Conservation (phyloP, 2,329 filamentous ascomycete genomes). For the Triangularia verruculosa region DNA sequence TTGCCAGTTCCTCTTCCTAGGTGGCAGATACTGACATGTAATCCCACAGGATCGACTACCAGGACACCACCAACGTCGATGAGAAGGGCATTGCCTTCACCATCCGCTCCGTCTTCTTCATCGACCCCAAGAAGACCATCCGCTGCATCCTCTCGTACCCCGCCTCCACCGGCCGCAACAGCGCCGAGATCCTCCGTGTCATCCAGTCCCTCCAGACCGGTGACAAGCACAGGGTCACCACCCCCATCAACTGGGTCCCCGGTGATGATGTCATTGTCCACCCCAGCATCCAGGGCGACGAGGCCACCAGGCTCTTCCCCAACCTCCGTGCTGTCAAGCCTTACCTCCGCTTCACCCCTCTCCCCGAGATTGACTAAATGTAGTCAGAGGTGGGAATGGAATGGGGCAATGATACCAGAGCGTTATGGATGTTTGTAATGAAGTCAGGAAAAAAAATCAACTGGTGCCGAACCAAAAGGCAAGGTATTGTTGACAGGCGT, state of each 20-base stretch:
- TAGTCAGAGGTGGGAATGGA: background rate
- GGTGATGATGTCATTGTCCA: slow-evolving; percentile 93
- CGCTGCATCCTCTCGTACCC: slow-evolving; percentile 91
- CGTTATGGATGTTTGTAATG: background rate
- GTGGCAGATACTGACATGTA: background rate
- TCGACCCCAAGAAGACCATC: slow-evolving; percentile 92
- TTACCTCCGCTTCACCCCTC: slow-evolving; percentile 70
- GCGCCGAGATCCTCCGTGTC: slow-evolving; percentile 73
- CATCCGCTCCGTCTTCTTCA: slow-evolving; percentile 91
- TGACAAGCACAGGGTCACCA: slow-evolving; percentile 84
- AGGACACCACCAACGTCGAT: slow-evolving; percentile 78
- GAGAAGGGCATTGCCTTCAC: slow-evolving; percentile 84
- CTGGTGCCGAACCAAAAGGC: background rate
- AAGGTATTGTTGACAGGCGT: background rate
- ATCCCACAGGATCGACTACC: slow-evolving; percentile 63
- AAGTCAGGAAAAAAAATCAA: background rate
- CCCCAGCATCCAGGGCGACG: slow-evolving; percentile 75
- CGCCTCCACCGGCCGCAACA: slow-evolving; percentile 83
- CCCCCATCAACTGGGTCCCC: slow-evolving; percentile 85
- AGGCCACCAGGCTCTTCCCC: slow-evolving; percentile 85
- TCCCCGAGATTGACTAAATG: slow-evolving; percentile 51
- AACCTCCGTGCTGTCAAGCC: slow-evolving; percentile 67
- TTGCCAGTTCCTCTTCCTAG: no score
- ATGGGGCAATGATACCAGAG: background rate
- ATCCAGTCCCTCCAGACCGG: slow-evolving; percentile 77